Base-by-base conservation (phyloP, 148 eudicot species). In the Spergularia marina region DNA sequence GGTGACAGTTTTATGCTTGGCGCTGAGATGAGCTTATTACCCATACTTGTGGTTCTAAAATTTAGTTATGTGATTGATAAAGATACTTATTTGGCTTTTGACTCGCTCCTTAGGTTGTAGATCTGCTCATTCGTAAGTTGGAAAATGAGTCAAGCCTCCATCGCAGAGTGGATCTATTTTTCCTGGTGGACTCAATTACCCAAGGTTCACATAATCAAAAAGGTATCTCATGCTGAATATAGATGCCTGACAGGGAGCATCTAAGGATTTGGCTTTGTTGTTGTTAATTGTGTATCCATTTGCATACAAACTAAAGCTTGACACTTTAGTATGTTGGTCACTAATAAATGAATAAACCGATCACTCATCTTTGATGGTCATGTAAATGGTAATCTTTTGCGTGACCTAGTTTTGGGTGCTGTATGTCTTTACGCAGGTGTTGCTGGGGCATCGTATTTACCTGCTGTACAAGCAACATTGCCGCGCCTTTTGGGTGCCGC, bases 161-260 rank as follows among this genome's bases (percentile, higher is more conserved):
- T 76, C 96, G 94, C 52, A 89, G 81, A 90, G 93, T 95, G 79
- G 98, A 95, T 84, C 83, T 95, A 15, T 91, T 95, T 78, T 95
- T 95, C 77, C 85, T 95, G 60, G 97, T 95, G 83, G 98, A 95
- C 76, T 95, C 98, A 47, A 92, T 95, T 62, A 95, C 98, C 30
- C 98, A 95, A 78, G 88, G 96, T 70, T 95, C 98, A 47, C 98
- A 92, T 80, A 79, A 85, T 79, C 96, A 91, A 68, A 95, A 87
- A 90, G 98, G 98, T 95, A 74, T 36, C 53, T 54, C 54, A 1
- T 53, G 40, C 20, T 36, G 58, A 25, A 57, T 8, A 17, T 55
- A 40, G 40, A 44, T 16, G 7, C 57, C 21, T 49, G 39, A 47
- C 60, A 23, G 41, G 39, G 12, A 20, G 76, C 40, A n/a, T 13